Evolutionary conservation across 2,329 filamentous ascomycete species (phyloP).

Genomic region (Akanthomyces lecanii): DNA sequence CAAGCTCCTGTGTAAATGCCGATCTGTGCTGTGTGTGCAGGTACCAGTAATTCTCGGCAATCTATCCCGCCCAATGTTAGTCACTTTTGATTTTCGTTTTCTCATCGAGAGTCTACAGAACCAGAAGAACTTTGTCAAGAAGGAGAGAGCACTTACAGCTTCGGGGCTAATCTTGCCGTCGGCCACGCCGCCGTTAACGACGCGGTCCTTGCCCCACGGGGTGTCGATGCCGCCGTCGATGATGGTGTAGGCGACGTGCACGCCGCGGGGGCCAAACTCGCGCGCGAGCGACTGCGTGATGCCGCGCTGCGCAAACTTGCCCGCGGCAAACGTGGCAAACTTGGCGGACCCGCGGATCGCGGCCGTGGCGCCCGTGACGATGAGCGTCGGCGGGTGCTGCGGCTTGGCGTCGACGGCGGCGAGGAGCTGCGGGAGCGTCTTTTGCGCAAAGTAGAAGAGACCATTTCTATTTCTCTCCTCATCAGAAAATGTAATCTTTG

Average conservation of each 20-base stretch:
- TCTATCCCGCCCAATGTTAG: conserved; percentile 43
- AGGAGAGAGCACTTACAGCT: conserved; percentile 51
- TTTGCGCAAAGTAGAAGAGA: conserved; percentile 72
- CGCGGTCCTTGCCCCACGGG: conserved; percentile 57
- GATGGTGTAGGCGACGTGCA: conserved; percentile 79
- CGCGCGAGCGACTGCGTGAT: conserved; percentile 70
- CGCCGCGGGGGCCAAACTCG: conserved; percentile 78
- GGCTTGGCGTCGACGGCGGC: conserved; percentile 50
- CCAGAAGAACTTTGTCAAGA: background rate
- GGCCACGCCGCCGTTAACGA: conserved; percentile 41
- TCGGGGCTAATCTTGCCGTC: conserved; percentile 68
- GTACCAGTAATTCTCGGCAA: conserved; percentile 83
- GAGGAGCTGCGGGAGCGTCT: conserved; percentile 65
- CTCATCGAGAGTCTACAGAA: background rate
- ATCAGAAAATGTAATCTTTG: background rate
- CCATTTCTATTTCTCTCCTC: conserved; percentile 47
- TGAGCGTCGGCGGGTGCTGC: conserved; percentile 66
- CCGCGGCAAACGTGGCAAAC: conserved; percentile 68
- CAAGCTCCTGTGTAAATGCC: conserved; percentile 77
- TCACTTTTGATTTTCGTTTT: background rate
- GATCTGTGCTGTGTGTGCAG: conserved; percentile 76
- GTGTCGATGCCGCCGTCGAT: conserved; percentile 86
- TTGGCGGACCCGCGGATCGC: conserved; percentile 67
- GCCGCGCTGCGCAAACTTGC: conserved; percentile 75
- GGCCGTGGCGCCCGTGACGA: conserved; percentile 85